Evolutionary conservation across 108 stramenopile species (phyloP).

Genomic region (Cylindrotheca fusiformis): DNA sequence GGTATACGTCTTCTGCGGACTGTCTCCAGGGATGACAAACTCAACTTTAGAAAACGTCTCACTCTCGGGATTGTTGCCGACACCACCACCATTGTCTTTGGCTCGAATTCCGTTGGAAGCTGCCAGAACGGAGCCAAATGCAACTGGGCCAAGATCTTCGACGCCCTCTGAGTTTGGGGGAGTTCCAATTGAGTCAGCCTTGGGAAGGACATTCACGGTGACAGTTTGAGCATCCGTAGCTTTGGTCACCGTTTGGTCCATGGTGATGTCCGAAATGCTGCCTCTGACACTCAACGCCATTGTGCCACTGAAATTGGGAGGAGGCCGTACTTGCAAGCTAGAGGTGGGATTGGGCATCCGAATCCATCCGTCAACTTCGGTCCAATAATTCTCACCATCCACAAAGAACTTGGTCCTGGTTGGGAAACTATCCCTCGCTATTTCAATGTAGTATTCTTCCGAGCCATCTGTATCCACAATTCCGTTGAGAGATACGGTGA

Average conservation of each 20-base stretch:
- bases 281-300: not conserved
- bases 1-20: not conserved
- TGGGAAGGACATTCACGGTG: not conserved
- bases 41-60: constrained; percentile 1
- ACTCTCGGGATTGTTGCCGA: constrained; percentile 6
- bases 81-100: not conserved
- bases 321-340: not conserved
- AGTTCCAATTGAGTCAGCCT: not conserved
- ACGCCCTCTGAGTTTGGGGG: not conserved
- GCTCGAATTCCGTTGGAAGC: not conserved
- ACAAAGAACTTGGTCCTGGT: constrained; percentile 2
- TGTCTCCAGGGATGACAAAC: not conserved
- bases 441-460: not conserved
- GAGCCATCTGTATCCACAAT: not conserved
- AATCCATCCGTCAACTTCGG: not conserved
- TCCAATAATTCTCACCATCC: no score
- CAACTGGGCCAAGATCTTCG: constrained; percentile 7
- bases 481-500: not conserved
- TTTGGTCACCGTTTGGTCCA: not conserved
- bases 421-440: not conserved
- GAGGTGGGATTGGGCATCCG: not conserved
- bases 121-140: not conserved
- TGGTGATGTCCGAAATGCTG: constrained; percentile 1
- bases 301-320: constrained; percentile 1
- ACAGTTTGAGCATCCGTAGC: not conserved